Conservation (phyloP, 257 asterid genomes). For the Ocimum tenuiflorum region DNA sequence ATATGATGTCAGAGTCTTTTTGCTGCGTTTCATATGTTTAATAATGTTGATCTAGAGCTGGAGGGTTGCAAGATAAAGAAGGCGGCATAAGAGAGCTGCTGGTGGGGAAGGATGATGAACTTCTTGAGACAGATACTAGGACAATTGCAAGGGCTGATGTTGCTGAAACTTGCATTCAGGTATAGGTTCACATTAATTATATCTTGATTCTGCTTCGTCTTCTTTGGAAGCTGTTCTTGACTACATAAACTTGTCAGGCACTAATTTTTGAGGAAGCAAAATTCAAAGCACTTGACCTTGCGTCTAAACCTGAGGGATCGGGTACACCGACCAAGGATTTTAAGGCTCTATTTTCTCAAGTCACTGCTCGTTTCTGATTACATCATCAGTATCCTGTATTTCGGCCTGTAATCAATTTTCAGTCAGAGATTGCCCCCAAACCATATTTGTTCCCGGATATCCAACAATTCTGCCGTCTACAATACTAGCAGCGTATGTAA, state of each 20-base stretch:
- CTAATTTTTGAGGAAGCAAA: constrained; percentile 71
- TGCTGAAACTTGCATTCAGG: constrained; percentile 94
- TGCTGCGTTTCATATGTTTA: neutral
- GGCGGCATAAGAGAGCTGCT: constrained; percentile 84
- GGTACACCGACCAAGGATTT: constrained; percentile 78
- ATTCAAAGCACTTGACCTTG: constrained; percentile 77
- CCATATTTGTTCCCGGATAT: neutral
- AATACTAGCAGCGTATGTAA: neutral
- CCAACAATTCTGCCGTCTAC: neutral
- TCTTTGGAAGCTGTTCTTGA: constrained; percentile 1
- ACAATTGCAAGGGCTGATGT: constrained; percentile 83
- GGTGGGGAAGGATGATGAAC: constrained; percentile 85
- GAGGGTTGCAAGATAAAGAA: constrained; percentile 93
- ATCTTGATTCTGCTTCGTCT: neutral
- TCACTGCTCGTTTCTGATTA: constrained; percentile 58
- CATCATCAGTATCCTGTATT: neutral
- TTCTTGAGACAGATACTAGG: constrained; percentile 77
- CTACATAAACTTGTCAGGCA: constrained; percentile 42
- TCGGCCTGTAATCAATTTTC: neutral
- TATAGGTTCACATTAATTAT: constrained; percentile 7
- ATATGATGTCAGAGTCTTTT: neutral
- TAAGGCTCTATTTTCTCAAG: constrained; percentile 70
- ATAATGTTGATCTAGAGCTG: constrained; percentile 52
- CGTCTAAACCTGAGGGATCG: constrained; percentile 82
- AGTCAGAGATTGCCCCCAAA: neutral